These are phyloP conservation scores for Geotrichum histeridarum DNA, from an alignment of 1,139 yeast species.

Conservation along the genomic window DNA sequence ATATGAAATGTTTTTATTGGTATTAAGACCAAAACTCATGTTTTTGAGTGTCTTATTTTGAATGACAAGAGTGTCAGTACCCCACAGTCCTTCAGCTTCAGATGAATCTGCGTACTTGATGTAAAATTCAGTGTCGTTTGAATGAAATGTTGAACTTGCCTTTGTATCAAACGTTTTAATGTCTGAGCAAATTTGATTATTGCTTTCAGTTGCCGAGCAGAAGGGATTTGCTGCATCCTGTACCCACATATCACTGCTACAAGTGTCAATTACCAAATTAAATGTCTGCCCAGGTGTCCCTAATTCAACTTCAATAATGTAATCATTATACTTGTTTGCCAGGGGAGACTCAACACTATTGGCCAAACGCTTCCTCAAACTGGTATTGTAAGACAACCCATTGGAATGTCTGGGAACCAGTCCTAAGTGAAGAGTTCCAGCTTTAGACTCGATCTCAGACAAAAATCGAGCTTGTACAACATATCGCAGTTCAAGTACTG, in stretches of 20 bases:
- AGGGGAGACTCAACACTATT: no score
- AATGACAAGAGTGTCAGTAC: conserved; percentile 40
- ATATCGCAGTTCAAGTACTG: no score
- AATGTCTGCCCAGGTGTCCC: conserved; percentile 55
- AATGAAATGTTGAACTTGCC: conserved; percentile 12
- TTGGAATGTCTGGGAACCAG: no score
- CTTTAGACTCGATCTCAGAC: no score
- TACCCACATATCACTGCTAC: conserved; percentile 67
- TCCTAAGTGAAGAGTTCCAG: no score
- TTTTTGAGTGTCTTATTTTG: conserved; percentile 21
- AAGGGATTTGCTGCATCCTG: conserved; percentile 35
- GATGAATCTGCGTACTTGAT: conserved; percentile 31
- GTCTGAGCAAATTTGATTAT: no score
- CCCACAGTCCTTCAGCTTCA: conserved; percentile 48
- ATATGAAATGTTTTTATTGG: no score
- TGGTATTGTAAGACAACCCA: no score
- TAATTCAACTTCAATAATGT: conserved; percentile 42
- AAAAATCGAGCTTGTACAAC: no score
- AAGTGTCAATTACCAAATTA: conserved; percentile 57
- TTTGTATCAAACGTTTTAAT: conserved; percentile 12
- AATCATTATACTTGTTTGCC: conserved; percentile 34
- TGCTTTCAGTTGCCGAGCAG: conserved; percentile 35
- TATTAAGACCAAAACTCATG: conserved; percentile 32
- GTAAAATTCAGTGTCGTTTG: conserved; percentile 23
- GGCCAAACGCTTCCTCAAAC: no score